Evolutionary conservation across 2,329 filamentous ascomycete species (phyloP), one percentile per base, ranked within the genome.

Genomic region (Xylariales sp.): DNA sequence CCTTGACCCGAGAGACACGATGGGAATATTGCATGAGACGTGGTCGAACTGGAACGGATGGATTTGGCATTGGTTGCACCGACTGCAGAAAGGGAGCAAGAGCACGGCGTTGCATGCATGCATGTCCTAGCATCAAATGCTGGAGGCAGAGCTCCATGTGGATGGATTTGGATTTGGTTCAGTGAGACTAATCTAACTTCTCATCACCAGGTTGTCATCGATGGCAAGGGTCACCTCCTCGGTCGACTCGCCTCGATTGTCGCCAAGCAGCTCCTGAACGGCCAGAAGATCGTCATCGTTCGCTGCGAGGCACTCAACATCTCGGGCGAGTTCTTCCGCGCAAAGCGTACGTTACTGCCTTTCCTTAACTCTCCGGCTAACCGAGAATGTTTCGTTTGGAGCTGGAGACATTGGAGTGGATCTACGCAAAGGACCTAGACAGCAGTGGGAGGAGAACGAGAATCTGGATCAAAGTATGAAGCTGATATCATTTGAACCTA

Each of bases 201-300:
- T n/a, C n/a, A n/a, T n/a, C 51, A 46, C 53, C 59, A 95, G 89
- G 84, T 96, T 78, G 87, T 96, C 78, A 95, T 98, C 71, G 93
- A 98, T 84, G 93, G 90, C 88, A 98, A 98, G 85, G 93, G 93
- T 76, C 93, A 98, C 78, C 86, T 98, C 71, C 89, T 98, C 74
- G 93, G 93, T 80, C 91, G 93, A 73, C 84, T 98, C 71, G 91
- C 91, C 77, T 89, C 84, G 71, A 95, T 89, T 68, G 89, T 97
- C 66, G 91, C 91, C 71, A 97, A 97, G 86, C 91, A 97, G 81
- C 84, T 97, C 66, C 87, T 97, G 63, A 94, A 84, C 74, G 91
- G 91, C 70, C 91, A 97, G 80, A 97, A 97, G 86, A 94, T 98
- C 70, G 91, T 97, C 65, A 79, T 98, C 62, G 93, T 98, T 70